These are phyloP conservation scores for Botryotinia calthae DNA, from an alignment of 2,329 filamentous ascomycete genomes.

Conservation along the genomic window DNA sequence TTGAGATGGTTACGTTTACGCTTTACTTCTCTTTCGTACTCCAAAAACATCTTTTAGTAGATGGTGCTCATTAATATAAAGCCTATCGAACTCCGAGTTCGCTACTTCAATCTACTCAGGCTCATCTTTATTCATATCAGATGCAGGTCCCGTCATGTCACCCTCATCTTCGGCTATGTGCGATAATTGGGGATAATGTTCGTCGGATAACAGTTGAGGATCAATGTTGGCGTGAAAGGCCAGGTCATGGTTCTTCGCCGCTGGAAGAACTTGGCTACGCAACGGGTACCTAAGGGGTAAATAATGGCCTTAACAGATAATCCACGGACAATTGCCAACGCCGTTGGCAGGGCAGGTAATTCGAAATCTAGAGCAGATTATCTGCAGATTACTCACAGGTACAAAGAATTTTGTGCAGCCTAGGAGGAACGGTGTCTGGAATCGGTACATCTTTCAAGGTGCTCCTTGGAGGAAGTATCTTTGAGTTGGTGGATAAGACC, in stretches of 20 bases:
- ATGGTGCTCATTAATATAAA: neutral
- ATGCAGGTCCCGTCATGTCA: neutral
- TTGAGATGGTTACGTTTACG: neutral
- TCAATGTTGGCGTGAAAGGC: neutral
- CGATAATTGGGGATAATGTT: neutral
- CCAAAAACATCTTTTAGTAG: neutral
- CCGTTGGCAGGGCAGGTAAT: too few species aligned
- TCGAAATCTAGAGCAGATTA: too few species aligned
- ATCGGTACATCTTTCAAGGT: too few species aligned
- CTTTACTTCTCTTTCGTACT: neutral
- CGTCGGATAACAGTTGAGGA: neutral
- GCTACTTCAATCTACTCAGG: accelerated
- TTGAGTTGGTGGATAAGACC: too few species aligned
- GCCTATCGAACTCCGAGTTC: neutral
- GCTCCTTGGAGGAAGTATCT: too few species aligned
- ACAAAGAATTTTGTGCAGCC: too few species aligned
- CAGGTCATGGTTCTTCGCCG: neutral
- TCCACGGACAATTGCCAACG: too few species aligned
- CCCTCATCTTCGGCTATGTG: neutral
- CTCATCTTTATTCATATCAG: neutral
- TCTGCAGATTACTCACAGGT: too few species aligned
- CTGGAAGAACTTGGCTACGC: neutral
- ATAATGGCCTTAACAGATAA: too few species aligned
- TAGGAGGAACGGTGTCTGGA: too few species aligned
- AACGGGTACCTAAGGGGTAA: neutral